A percentile compares a stretch with the other conserved stretches of the same genome.
Conservation (phyloP, 2,329 filamentous ascomycete species). For the Fusarium sp. region DNA sequence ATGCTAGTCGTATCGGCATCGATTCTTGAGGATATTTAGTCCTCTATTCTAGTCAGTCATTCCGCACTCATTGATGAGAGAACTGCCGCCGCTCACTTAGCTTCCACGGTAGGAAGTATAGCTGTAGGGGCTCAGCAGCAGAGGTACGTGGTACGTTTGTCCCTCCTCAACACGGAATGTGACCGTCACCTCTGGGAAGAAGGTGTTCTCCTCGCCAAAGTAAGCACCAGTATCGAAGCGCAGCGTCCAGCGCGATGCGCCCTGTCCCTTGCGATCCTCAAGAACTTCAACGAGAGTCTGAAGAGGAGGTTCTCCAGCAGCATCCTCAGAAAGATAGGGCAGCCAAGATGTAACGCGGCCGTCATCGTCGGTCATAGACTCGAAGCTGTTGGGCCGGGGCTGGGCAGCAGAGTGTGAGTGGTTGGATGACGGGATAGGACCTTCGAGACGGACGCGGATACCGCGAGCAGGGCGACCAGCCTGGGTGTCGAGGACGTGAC, state of each 20-base stretch:
- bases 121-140: constrained; percentile 81
- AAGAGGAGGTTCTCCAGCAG: constrained; percentile 66
- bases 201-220: constrained; percentile 72
- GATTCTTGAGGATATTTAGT: not conserved
- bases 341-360: constrained; percentile 79
- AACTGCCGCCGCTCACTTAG: constrained; percentile 51
- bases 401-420: constrained; percentile 38
- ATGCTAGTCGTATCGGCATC: not conserved
- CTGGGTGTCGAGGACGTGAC: constrained; percentile 88
- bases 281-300: constrained; percentile 69
- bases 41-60: not conserved
- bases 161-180: constrained; percentile 63
- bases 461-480: constrained; percentile 74
- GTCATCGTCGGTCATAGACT: constrained; percentile 78
- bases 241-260: constrained; percentile 71
- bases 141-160: constrained; percentile 82
- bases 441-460: constrained; percentile 74
- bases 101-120: constrained; percentile 86
- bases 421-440: constrained; percentile 48
- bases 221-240: constrained; percentile 79
- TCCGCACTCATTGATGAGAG: not conserved
- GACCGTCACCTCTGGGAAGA: constrained; percentile 70
- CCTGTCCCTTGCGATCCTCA: constrained; percentile 52
- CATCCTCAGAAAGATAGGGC: constrained; percentile 62
- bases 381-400: constrained; percentile 62